Percentiles rank a stretch among this genome's conserved stretches.
These are phyloP conservation scores for Aspergillus jensenii DNA, from an alignment of 2,329 filamentous ascomycete species.

Conservation along the genomic window DNA sequence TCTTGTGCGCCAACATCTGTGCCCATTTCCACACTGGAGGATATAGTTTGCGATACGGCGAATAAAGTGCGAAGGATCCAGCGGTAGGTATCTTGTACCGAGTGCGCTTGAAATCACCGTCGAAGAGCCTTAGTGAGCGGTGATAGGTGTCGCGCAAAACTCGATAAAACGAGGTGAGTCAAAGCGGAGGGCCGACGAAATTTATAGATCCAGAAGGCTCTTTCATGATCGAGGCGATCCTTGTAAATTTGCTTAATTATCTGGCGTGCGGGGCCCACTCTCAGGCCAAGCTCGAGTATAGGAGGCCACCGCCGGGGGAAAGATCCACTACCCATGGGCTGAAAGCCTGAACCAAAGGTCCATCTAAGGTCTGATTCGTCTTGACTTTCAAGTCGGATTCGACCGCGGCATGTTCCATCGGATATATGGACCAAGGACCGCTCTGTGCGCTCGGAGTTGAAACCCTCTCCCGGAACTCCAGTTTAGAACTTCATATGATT, in stretches of 20 bases:
- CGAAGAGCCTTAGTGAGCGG: background rate
- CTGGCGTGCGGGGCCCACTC: conserved; percentile 5
- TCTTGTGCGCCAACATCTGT: conserved; percentile 27
- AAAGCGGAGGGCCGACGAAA: background rate
- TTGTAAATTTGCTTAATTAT: background rate
- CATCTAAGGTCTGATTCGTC: background rate
- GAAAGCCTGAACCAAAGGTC: background rate
- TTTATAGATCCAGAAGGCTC: conserved; percentile 3
- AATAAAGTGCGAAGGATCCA: background rate
- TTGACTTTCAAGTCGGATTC: background rate
- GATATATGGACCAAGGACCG: background rate
- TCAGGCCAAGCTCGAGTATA: conserved; percentile 17
- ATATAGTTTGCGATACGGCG: background rate
- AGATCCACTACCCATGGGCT: background rate
- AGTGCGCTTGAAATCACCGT: background rate
- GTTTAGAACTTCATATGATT: background rate
- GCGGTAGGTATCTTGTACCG: background rate
- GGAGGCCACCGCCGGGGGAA: background rate
- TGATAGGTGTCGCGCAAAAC: background rate
- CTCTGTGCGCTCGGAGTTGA: background rate
- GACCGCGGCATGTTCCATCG: too few relatives aligned
- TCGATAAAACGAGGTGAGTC: background rate
- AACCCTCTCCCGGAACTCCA: background rate
- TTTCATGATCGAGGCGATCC: background rate
- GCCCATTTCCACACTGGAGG: conserved; percentile 12